Base-by-base conservation (phyloP, 2,329 filamentous ascomycete genomes). In the Ophiostoma piceae region DNA sequence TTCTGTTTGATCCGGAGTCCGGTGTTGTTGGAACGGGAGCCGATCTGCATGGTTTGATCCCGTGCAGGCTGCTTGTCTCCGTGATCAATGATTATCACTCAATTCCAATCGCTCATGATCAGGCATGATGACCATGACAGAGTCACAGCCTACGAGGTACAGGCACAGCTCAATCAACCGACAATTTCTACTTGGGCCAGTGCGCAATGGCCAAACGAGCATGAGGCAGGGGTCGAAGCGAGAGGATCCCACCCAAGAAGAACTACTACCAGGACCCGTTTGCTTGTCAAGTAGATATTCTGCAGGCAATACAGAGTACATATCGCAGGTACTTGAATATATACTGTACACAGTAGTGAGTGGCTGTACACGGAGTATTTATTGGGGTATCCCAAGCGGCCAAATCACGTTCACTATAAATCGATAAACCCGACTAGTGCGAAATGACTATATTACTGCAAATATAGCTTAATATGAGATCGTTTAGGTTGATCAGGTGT, bases 371-470 rank as follows among this genome's bases (percentile, higher is more conserved):
- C 57, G 57, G 57, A 62, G 57, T 62, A 62, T 62, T 32, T 62
- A 32, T 62, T 62, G 57, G 57, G 5, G 57, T 62, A 32, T 62
- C 26, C 22, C 51, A 57, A 57, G 51, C 12, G 57, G 26, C 12
- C 57, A 62, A 62, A 62, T 62, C 57, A 62, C 32, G 26, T 62
- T 57, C 51, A 62, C 57, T 62, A 62, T 62, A 62, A 62, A 62
- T 62, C 57, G 26, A 62, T 62, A 62, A 62, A 62, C 14, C 57
- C 57, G 57, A 62, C 57, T 62, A 62, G 57, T 62, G 57, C 57
- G 26, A 62, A 57, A 62, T 32, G 57, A 62, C 57, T 62, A 62
- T 62, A 62, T 62, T 62, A 26, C 57, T 29, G 12, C 26, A 62
- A 60, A 62, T 62, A 62, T 62, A 62, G 57, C 51, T 57, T 57